Base-by-base conservation (phyloP, 2,329 filamentous ascomycete species). In the Fusarium nygamai region DNA sequence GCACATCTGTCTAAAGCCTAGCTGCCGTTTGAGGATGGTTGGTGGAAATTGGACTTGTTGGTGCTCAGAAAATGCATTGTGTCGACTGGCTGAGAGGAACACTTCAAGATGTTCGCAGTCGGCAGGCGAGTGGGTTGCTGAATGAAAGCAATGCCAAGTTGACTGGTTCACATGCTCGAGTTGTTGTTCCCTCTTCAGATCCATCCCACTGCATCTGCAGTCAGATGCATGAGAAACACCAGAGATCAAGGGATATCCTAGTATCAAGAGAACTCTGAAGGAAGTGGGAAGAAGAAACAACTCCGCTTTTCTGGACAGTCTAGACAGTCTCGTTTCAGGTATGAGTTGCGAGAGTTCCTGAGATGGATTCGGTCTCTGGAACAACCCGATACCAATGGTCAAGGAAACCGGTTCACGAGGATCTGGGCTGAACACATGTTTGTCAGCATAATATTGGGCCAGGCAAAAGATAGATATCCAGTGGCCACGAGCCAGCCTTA, bases 241-340 rank as follows among this genome's bases (percentile, higher is more conserved):
- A 74, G 67, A 57, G 51, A 75, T 34, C 72, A 76, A 75, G 74
- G 72, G 69, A 70, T 74, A 71, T 69, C 71, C 69, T 58, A 48
- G 67, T 50, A 65, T 53, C 60, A 33, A 67, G 39, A 33, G 39
- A 61, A 46, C 33, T 38, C 36, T 67, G 51, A 39, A 27, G 33
- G 34, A 54, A 39, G 34, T 29, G 50, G 51, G 33, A 51, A 39
- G 36, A 47, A 58, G 43, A 34, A 62, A 72, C 54, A 59, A 47
- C 59, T 60, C 76, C 68, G 63, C 63, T 63, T 56, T 57, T 71
- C 51, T 48, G 33, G 65, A 46, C 64, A 70, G 64, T 58, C 72
- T 67, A 39, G 65, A 51, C 62, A 72, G 64, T 62, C 72, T 65
- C 63, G 76, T 78, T 78, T 78, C 76, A 78, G 76, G 76, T 74